Percentiles rank a stretch among this genome's conserved stretches.
Evolutionary conservation across 768 basidiomycete genomes (phyloP).

Genomic region (Cantharellus anzutake): DNA sequence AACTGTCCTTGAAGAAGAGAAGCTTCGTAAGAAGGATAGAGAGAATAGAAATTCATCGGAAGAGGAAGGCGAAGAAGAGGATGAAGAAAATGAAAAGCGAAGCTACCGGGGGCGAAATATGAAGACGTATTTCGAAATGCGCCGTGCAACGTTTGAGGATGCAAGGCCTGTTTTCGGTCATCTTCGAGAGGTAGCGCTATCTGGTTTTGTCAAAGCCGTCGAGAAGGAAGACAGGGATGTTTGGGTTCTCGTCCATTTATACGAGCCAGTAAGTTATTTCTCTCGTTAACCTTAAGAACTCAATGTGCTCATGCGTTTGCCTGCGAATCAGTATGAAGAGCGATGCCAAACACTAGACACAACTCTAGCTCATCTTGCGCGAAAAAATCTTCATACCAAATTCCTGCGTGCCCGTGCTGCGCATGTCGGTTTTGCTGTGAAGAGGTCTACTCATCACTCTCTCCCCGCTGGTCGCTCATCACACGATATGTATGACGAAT

Average conservation of each 20-base stretch:
- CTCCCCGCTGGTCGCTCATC: background rate
- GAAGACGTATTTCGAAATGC: slow-evolving; percentile 10
- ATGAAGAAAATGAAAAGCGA: slow-evolving; percentile 2
- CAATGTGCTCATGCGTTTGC: background rate
- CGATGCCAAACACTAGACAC: slow-evolving; percentile 57
- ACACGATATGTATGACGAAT: background rate
- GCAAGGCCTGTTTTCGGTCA: slow-evolving; percentile 35
- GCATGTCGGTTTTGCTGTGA: slow-evolving; percentile 48
- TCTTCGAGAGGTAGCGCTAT: slow-evolving; percentile 57
- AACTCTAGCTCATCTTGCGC: slow-evolving; percentile 44
- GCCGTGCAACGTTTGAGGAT: slow-evolving; percentile 23
- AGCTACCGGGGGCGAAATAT: slow-evolving; percentile 13
- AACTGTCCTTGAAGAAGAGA: slow-evolving; percentile 62
- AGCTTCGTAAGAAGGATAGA: slow-evolving; percentile 28
- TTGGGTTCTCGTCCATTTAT: slow-evolving; percentile 77
- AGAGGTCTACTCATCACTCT: no score
- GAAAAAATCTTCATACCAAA: slow-evolving; percentile 50
- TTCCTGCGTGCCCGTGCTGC: slow-evolving; percentile 69
- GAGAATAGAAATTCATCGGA: slow-evolving; percentile 5
- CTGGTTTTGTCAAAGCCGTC: slow-evolving; percentile 54
- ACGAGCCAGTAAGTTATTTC: slow-evolving; percentile 43
- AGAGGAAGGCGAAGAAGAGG: slow-evolving; percentile 21
- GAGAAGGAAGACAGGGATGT: slow-evolving; percentile 47
- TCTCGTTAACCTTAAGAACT: background rate
- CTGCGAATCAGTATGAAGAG: slow-evolving; percentile 38